phyloP scores from a whole-genome alignment of 495 filamentous ascomycete species.

The Hypoxylon perforatum region DNA sequence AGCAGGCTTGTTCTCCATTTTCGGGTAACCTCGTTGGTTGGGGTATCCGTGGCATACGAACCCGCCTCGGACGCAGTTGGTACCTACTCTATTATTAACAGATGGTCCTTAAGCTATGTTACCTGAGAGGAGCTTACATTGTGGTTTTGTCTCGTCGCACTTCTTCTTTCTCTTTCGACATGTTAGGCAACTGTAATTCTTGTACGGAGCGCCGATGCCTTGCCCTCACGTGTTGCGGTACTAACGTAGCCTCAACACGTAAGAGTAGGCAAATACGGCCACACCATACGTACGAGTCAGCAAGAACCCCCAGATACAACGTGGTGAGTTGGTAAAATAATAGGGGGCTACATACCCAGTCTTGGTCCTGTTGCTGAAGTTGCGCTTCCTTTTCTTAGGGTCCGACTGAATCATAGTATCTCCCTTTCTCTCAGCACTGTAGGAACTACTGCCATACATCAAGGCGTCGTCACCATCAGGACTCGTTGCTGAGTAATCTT shows the following conservation, averaged over 20 bases:
- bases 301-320: constrained; percentile 6
- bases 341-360: constrained; percentile 62
- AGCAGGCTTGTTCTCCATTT: constrained; percentile 66
- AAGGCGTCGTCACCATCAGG: constrained; percentile 60
- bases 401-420: constrained; percentile 71
- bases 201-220: constrained; percentile 36
- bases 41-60: constrained; percentile 95
- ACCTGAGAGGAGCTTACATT: constrained; percentile 69
- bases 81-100: constrained; percentile 66
- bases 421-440: constrained; percentile 57
- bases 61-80: constrained; percentile 90
- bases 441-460: constrained; percentile 53
- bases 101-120: constrained; percentile 7
- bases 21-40: constrained; percentile 77
- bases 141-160: constrained; percentile 94
- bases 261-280: constrained; percentile 25
- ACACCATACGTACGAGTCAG: constrained; percentile 41
- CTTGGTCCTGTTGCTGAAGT: constrained; percentile 97
- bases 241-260: constrained; percentile 15
- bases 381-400: constrained; percentile 81
- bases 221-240: constrained; percentile 19
- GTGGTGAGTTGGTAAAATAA: background rate
- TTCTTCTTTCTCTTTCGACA: constrained; percentile 97
- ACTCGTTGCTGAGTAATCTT: constrained; percentile 58
- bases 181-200: constrained; percentile 77